Conservation (phyloP, 2,329 filamentous ascomycete species). For the Xylaria sp. region DNA sequence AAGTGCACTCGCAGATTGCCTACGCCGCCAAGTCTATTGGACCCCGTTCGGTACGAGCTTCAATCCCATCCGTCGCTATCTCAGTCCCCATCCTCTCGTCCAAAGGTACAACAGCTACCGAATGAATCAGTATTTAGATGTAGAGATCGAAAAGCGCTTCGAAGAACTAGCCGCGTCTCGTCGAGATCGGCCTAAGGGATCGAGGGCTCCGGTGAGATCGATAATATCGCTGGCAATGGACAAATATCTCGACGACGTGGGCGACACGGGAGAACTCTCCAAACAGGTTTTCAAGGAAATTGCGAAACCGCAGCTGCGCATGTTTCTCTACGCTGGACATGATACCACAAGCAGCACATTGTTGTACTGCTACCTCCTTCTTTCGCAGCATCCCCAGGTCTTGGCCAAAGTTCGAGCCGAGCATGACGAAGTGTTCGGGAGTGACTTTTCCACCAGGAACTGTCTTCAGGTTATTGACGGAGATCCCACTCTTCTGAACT, state of each 20-base stretch:
- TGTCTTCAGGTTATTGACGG: conserved; percentile 47
- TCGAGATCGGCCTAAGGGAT: neutral
- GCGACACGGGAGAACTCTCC: conserved; percentile 16
- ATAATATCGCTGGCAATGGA: conserved; percentile 41
- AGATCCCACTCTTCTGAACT: conserved; percentile 46
- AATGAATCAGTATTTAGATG: conserved; percentile 40
- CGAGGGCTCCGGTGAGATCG: conserved; percentile 30
- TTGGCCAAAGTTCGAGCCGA: conserved; percentile 42
- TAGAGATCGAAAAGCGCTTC: conserved; percentile 42
- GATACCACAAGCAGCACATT: conserved; percentile 72
- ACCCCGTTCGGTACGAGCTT: conserved; percentile 39
- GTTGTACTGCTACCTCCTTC: conserved; percentile 60
- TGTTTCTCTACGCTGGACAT: conserved; percentile 67
- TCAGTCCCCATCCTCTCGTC: conserved; percentile 38
- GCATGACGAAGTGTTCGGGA: conserved; percentile 44
- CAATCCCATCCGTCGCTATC: conserved; percentile 40
- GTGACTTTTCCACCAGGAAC: conserved; percentile 10
- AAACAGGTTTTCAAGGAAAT: conserved; percentile 34
- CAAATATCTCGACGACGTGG: conserved; percentile 36
- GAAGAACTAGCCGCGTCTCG: conserved; percentile 32
- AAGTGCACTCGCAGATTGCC: conserved; percentile 38
- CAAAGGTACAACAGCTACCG: conserved; percentile 40
- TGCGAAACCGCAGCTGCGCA: conserved; percentile 39
- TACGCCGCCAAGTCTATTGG: conserved; percentile 40
- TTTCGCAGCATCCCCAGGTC: conserved; percentile 40